Evolutionary conservation across 2,329 filamentous ascomycete genomes (phyloP).

Genomic region (Trichophyton benhamiae): DNA sequence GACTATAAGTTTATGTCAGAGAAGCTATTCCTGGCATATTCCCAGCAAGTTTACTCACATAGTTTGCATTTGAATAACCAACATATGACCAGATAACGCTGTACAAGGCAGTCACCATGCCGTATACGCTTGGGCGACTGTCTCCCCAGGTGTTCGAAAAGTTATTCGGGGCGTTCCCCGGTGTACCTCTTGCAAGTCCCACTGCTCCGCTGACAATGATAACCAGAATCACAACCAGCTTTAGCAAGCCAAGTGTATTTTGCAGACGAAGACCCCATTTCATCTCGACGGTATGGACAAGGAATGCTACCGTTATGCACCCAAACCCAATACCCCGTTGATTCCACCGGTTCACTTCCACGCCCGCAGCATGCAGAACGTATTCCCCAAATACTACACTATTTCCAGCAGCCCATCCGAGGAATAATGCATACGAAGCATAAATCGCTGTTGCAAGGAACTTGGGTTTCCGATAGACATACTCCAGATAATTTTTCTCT

Average conservation of each 20-base stretch:
- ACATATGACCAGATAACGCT: constrained; percentile 51
- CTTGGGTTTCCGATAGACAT: constrained; percentile 39
- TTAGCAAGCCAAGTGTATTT: constrained; percentile 39
- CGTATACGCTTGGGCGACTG: constrained; percentile 27
- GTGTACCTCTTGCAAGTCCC: constrained; percentile 29
- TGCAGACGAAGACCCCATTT: constrained; percentile 38
- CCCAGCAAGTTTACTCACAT: constrained; percentile 30
- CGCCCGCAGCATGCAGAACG: constrained; percentile 36
- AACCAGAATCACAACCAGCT: constrained; percentile 39
- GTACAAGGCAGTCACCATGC: constrained; percentile 48
- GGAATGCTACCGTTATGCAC: constrained; percentile 37
- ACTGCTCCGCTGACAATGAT: constrained; percentile 34
- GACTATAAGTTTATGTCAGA: constrained; percentile 20
- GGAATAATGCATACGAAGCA: constrained; percentile 39
- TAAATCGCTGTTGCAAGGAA: constrained; percentile 44
- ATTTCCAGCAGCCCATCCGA: constrained; percentile 43
- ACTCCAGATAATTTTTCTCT: constrained; percentile 44
- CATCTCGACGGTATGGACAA: constrained; percentile 37
- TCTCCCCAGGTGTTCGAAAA: constrained; percentile 30
- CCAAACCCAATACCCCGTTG: constrained; percentile 38
- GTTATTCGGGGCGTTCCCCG: constrained; percentile 23
- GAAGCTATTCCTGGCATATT: not conserved
- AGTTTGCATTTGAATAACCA: constrained; percentile 52
- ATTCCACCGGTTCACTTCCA: constrained; percentile 37
- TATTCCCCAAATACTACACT: constrained; percentile 43